Evolutionary conservation across 2,329 filamentous ascomycete genomes (phyloP).

Genomic region (Taxawa tesnikishii): DNA sequence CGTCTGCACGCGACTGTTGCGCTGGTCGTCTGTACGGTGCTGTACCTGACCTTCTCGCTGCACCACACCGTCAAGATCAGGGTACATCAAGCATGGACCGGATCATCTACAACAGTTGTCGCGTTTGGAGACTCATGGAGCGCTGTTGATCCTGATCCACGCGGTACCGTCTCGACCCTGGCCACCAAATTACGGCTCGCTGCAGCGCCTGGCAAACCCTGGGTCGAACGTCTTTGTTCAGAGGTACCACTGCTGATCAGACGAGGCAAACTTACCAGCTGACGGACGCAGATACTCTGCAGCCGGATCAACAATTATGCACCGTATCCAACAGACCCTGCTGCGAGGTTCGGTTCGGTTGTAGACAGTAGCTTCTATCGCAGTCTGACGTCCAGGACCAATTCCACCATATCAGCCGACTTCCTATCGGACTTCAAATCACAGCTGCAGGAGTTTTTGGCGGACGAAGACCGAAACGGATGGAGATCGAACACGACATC

Average conservation of each 20-base stretch:
- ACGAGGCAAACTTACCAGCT: too few relatives aligned
- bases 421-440: conserved; percentile 4
- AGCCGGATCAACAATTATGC: conserved; percentile 4
- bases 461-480: conserved; percentile 2
- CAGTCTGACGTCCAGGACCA: conserved; percentile 1
- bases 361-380: conserved; percentile 3
- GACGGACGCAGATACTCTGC: conserved; percentile 6
- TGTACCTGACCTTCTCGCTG: conserved; percentile 1
- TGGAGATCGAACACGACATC: not conserved
- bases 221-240: conserved; percentile 5
- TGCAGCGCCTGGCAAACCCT: conserved; percentile 1
- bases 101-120: not conserved
- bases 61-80: conserved; percentile 4
- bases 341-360: conserved; percentile 3
- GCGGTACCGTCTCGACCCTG: not conserved
- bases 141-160: conserved; percentile 4
- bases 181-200: not conserved
- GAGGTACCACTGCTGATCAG: too few relatives aligned
- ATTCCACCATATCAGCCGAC: not conserved
- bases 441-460: conserved; percentile 4
- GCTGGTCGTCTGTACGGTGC: not conserved
- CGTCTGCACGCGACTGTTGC: conserved; percentile 3
- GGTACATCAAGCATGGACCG: conserved; percentile 4
- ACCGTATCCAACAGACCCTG: conserved; percentile 1
- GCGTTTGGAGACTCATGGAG: conserved; percentile 7